Evolutionary conservation across 306 rosid genomes (phyloP), one percentile per base, ranked within the genome.

Genomic region (Styphnolobium japonicum): DNA sequence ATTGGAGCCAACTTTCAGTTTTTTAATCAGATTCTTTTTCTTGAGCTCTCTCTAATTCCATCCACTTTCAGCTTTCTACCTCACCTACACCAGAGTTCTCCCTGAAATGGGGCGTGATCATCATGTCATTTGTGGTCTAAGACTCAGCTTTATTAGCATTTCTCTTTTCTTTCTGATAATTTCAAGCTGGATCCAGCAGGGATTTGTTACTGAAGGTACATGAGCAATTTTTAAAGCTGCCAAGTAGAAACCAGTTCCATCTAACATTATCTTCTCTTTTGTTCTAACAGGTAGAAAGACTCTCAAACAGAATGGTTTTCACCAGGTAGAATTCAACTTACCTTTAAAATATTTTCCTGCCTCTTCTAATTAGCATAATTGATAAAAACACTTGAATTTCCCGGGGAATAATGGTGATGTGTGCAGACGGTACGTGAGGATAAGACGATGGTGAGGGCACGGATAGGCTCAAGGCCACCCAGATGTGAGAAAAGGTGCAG

Each of bases 381-480:
- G 19, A 29, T 12, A 11, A 52, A 71, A 23, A 27, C 23, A 74
- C 36, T 16, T 31, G 10, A 33, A 10, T 27, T 16, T 34, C 6
- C 6, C 14, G 34, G 4, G 18, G 8, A 25, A 12, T 29, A 42
- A 27, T 80, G 25, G 23, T 46, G 45, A 58, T 66, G 62, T 79
- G 74, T 75, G 75, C 56, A 91, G 97, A 63, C 21, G 25, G 83
- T 56, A 27, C 37, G 16, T 81, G 95, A 88, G 73, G 90, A 80
- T 0, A 89, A 91, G 70, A 72, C 60, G 22, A 75, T 82, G 58
- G 31, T 89, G 45, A 89, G 97, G 75, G 92, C 88, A 12, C 86
- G 43, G 71, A 86, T 94, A 71, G 98, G 98, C 1, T 95, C 97
- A 55, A 93, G 92, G 84, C 98, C 99, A 39, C 99, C 99, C 51